phyloP scores from a whole-genome alignment of 106 monocot species.

The Allium fistulosum region DNA sequence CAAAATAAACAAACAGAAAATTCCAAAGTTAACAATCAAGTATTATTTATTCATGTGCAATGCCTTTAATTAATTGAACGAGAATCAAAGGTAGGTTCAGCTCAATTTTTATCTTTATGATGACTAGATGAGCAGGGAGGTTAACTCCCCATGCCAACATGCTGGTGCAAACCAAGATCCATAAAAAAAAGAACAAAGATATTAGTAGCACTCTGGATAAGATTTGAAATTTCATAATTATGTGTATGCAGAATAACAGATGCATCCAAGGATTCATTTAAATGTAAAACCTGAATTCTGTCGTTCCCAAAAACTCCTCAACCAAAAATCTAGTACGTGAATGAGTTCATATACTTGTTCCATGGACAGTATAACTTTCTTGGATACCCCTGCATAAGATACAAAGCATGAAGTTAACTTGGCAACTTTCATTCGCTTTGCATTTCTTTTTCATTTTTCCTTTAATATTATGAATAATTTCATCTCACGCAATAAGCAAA shows the following conservation, averaged over 20 bases:
- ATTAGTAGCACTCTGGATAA: too few species aligned
- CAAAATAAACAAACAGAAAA: too few species aligned
- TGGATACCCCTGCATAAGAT: slow-evolving; percentile 61
- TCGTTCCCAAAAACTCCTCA: slow-evolving; percentile 93
- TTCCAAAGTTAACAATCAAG: too few species aligned
- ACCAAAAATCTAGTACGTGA: slow-evolving; percentile 80
- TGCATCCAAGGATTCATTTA: background rate
- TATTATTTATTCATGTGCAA: too few species aligned
- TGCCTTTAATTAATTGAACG: too few species aligned
- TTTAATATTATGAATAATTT: too few species aligned
- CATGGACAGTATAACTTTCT: slow-evolving; percentile 97
- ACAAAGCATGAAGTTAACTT: background rate
- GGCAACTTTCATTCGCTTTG: too few species aligned
- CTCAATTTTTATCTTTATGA: slow-evolving; percentile 60
- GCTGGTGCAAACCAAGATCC: slow-evolving; percentile 93
- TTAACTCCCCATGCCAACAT: slow-evolving; percentile 98
- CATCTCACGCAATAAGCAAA: too few species aligned
- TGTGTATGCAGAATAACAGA: background rate
- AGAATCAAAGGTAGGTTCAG: too few species aligned
- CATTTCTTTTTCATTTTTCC: too few species aligned
- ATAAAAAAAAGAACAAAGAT: background rate
- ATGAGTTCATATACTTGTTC: slow-evolving; percentile 93
- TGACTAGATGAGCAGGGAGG: slow-evolving; percentile 95
- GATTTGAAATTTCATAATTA: background rate
- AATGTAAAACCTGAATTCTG: slow-evolving; percentile 74